phyloP scores from a whole-genome alignment of 305 asterid genomes.

The Fraxinus angustifolia region DNA sequence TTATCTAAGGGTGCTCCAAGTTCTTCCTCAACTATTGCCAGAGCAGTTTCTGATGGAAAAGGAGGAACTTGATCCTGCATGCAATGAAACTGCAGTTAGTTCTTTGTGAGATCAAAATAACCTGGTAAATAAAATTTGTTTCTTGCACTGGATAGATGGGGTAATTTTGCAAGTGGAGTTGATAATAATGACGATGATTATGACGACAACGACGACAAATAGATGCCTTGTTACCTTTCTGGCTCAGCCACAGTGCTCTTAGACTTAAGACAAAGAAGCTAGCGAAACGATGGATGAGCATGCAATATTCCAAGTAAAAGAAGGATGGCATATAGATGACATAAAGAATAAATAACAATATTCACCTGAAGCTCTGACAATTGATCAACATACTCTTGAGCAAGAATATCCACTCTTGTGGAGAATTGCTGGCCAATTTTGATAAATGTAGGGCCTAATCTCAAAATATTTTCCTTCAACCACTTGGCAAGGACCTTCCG shows the following conservation, averaged over 20 bases:
- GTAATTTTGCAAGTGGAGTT: neutral
- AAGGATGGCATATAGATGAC: neutral
- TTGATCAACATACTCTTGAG: constrained; percentile 96
- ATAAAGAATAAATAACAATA: neutral
- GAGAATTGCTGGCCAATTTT: constrained; percentile 98
- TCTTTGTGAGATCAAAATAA: neutral
- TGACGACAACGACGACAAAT: neutral
- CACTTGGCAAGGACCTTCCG: constrained; percentile 80
- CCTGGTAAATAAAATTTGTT: neutral
- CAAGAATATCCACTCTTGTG: constrained; percentile 94
- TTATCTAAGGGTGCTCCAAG: constrained; percentile 62
- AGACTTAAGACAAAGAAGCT: neutral
- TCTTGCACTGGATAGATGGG: neutral
- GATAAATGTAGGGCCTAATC: constrained; percentile 95
- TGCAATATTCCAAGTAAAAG: neutral
- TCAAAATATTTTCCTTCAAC: constrained; percentile 88
- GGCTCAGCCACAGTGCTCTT: neutral
- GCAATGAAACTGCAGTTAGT: neutral
- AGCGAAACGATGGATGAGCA: neutral
- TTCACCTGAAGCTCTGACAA: constrained; percentile 94
- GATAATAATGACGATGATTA: neutral
- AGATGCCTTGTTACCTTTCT: neutral
- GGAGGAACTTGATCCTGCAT: constrained; percentile 98
- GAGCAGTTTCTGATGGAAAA: constrained; percentile 88
- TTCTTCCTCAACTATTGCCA: constrained; percentile 82